Percentiles rank a stretch among this genome's conserved stretches.
These are phyloP conservation scores for Rhizopogon rudus DNA, from an alignment of 768 basidiomycete genomes.

Conservation along the genomic window DNA sequence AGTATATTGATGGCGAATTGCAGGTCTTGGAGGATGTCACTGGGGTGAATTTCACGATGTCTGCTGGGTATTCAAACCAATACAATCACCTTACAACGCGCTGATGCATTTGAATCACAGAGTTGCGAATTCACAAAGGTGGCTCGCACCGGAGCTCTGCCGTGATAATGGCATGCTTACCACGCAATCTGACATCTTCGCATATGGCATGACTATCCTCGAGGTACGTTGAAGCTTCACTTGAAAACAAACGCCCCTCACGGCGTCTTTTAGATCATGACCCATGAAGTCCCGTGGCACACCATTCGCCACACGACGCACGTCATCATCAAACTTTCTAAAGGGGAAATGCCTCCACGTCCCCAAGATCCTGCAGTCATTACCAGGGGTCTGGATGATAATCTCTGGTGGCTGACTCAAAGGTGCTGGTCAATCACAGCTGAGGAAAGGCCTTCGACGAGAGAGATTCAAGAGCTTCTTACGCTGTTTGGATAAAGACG, in stretches of 20 bases:
- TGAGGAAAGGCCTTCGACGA: slow-evolving; percentile 35
- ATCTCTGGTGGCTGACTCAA: slow-evolving; percentile 38
- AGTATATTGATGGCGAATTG: neutral
- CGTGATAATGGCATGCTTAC: slow-evolving; percentile 44
- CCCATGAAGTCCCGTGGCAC: slow-evolving; percentile 48
- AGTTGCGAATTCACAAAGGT: slow-evolving; percentile 31
- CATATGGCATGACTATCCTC: slow-evolving; percentile 53
- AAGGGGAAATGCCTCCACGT: slow-evolving; percentile 38
- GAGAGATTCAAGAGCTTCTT: slow-evolving; percentile 19
- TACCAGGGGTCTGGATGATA: slow-evolving; percentile 40
- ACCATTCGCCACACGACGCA: slow-evolving; percentile 47
- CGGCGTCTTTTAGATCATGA: slow-evolving; percentile 36
- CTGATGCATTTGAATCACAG: slow-evolving; percentile 9
- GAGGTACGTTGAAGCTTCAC: slow-evolving; percentile 32
- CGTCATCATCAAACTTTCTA: slow-evolving; percentile 41
- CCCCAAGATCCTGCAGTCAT: slow-evolving; percentile 31
- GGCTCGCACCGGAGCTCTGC: slow-evolving; percentile 56
- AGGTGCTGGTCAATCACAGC: slow-evolving; percentile 37
- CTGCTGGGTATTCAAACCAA: slow-evolving; percentile 19
- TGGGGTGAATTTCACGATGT: slow-evolving; percentile 52
- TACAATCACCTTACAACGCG: neutral
- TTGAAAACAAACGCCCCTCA: neutral
- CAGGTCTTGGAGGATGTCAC: slow-evolving; percentile 56
- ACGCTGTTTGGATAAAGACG: slow-evolving; percentile 7
- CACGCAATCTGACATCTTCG: slow-evolving; percentile 46